These are phyloP conservation scores for Nakazawaea anatomiae DNA, from an alignment of 805 yeast species.

Conservation along the genomic window DNA sequence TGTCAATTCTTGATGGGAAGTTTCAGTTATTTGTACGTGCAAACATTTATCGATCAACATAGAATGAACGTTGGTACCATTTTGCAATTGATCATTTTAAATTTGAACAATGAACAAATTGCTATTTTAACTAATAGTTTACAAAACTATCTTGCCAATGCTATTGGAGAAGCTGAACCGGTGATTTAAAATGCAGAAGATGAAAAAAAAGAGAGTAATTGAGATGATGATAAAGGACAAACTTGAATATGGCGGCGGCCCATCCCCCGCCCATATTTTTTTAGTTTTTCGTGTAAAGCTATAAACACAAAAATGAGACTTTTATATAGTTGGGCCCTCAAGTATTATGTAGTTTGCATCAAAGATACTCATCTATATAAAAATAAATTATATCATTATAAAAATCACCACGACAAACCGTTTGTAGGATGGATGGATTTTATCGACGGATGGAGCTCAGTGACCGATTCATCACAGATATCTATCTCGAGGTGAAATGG, in stretches of 20 bases:
- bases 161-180: neutral
- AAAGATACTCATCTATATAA: too few species aligned
- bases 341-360: too few species aligned
- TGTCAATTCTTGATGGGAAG: constrained; percentile 98
- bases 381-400: too few species aligned
- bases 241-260: neutral
- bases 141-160: constrained; percentile 37
- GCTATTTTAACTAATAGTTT: constrained; percentile 55
- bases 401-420: too few species aligned
- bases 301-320: too few species aligned
- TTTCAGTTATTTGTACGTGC: constrained; percentile 86
- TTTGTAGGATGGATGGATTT: too few species aligned
- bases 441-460: too few species aligned
- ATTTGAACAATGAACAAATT: constrained; percentile 61
- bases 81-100: constrained; percentile 69
- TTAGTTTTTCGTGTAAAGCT: too few species aligned
- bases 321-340: too few species aligned
- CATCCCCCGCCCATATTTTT: too few species aligned
- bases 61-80: constrained; percentile 69
- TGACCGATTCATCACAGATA: too few species aligned
- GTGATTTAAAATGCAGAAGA: neutral
- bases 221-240: neutral
- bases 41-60: constrained; percentile 77
- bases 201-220: neutral
- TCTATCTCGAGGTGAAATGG: too few species aligned